Evolutionary conservation across 441 rosid genomes (phyloP), one percentile per base, ranked within the genome.

Genomic region (Gossypium schwendimanii): DNA sequence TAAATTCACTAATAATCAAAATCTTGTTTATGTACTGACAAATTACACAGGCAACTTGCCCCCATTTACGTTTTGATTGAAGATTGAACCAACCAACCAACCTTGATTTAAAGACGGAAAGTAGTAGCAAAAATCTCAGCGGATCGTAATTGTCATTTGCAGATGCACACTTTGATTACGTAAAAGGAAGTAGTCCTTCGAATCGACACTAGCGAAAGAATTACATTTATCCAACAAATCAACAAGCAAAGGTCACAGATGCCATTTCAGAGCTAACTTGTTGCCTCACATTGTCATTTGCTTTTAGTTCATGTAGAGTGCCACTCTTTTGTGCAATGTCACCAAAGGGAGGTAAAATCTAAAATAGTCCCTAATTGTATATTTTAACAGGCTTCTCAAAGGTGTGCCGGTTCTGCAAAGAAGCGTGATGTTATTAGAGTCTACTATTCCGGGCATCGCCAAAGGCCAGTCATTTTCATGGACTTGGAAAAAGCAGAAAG

Each of bases 331-430:
- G 52, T 41, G 70, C 77, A 69, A 69, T 45, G 75, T 41, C 63
- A 59, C n/a, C 64, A 50, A 53, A 57, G 75, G 60, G 61, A 61
- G 64, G 23, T 74, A 72, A 55, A 55, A 58, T 20, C 14, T 62
- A 57, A 70, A 36, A 54, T 52, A 49, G 10, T 66, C 69, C 72
- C 83, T 82, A 85, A 66, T 85, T 83, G 80, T 81, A 83, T 77
- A 85, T 85, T 78, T 82, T 83, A 73, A 85, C 87, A 6, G 89
- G 85, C 85, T 80, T 85, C 80, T 81, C 85, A 70, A 71, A 76
- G 4, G 84, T 73, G 76, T 83, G 86, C 18, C 85, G 87, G 64
- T 78, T 83, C 89, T 85, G 87, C 82, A 80, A 75, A 47, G 57
- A 74, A 61, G 61, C 44, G 28, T 7, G 10, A 14, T 4, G 14